A percentile compares a stretch with the other conserved stretches of the same genome.
These are phyloP conservation scores for Agrostemma githago DNA, from an alignment of 148 eudicot genomes.

Conservation along the genomic window DNA sequence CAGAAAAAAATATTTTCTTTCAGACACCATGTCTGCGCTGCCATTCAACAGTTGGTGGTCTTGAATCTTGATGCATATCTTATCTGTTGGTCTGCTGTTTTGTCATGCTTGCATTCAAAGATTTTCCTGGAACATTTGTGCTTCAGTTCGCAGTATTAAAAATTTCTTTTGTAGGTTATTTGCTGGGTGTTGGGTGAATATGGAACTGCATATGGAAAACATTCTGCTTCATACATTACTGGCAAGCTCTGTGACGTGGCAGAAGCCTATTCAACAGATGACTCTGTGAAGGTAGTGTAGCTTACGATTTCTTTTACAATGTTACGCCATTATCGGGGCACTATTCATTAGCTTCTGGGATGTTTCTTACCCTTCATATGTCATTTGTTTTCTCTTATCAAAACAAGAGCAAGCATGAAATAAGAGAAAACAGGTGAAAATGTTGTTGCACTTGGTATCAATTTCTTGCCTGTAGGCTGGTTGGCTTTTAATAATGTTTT, in stretches of 20 bases:
- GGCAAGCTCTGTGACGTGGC: slow-evolving; percentile 96
- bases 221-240: slow-evolving; percentile 84
- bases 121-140: neutral
- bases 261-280: slow-evolving; percentile 88
- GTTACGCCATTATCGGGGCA: neutral
- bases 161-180: slow-evolving; percentile 53
- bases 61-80: neutral
- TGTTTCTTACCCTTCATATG: neutral
- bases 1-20: neutral
- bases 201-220: slow-evolving; percentile 87
- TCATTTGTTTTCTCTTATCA: neutral
- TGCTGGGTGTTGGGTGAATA: slow-evolving; percentile 99
- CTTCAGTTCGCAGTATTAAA: neutral
- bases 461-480: neutral
- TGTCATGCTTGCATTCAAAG: slow-evolving; percentile 1
- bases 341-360: neutral
- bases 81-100: neutral
- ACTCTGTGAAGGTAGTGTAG: slow-evolving; percentile 70
- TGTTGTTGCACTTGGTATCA: neutral
- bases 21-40: neutral
- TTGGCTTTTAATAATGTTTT: neutral
- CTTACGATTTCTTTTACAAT: neutral
- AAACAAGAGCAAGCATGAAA: too few relatives aligned
- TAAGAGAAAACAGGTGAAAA: neutral
- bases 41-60: neutral